Conservation (phyloP, 1,284 basidiomycete genomes). For the Fomitopsis betulina region DNA sequence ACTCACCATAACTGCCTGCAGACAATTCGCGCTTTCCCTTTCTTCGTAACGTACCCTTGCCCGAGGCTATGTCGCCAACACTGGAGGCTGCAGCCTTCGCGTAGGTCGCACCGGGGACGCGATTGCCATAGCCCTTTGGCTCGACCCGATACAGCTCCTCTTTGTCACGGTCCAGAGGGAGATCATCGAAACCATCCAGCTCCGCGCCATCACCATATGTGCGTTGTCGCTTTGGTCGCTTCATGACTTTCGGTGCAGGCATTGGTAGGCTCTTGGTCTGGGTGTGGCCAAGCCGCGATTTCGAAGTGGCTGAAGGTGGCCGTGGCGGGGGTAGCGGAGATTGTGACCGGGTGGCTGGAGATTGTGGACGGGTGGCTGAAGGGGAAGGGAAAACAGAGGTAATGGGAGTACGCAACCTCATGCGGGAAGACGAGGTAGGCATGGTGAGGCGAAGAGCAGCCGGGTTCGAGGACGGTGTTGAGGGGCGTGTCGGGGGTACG, state of each 20-base stretch:
- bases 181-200: conserved; percentile 87
- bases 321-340: conserved; percentile 57
- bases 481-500: conserved; percentile 72
- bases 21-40: conserved; percentile 34
- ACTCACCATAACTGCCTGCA: conserved; percentile 28
- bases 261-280: conserved; percentile 30
- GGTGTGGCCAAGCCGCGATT: conserved; percentile 23
- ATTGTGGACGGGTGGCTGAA: conserved; percentile 40
- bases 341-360: conserved; percentile 40
- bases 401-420: conserved; percentile 69
- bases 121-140: conserved; percentile 61
- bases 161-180: conserved; percentile 81
- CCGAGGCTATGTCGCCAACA: conserved; percentile 15
- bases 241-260: conserved; percentile 61
- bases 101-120: conserved; percentile 51
- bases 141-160: conserved; percentile 68
- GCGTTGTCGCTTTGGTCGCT: conserved; percentile 66
- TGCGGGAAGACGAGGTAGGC: conserved; percentile 67
- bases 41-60: conserved; percentile 53
- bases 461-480: conserved; percentile 71
- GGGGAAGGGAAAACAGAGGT: conserved; percentile 63
- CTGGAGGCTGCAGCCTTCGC: conserved; percentile 34
- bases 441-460: conserved; percentile 77
- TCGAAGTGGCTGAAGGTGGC: conserved; percentile 41
- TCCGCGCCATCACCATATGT: conserved; percentile 92